Evolutionary conservation across 2,329 filamentous ascomycete species (phyloP), one percentile per base, ranked within the genome.

Genomic region (Aspergillus sp.): DNA sequence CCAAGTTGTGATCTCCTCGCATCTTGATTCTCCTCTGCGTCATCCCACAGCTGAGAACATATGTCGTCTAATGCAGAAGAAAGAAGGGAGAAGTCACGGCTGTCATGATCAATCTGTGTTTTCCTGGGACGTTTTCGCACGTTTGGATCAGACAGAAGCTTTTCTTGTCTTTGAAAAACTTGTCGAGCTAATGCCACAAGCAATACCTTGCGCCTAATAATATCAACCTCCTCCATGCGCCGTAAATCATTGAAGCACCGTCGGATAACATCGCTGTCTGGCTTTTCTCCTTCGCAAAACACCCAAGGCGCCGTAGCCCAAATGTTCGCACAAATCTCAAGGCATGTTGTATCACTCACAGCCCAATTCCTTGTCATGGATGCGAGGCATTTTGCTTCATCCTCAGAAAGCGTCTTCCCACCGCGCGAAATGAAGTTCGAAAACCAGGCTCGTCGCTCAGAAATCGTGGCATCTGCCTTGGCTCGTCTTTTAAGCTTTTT

Each of bases 21-120:
- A 41, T 51, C 48, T 42, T 42, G 48, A 41, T 39, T 22, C 18
- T 42, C 36, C 36, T 51, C 39, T 51, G 36, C 18, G 48, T 51
- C 48, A 32, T 51, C 36, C 48, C 48, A 51, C 36, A 51, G 48
- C 48, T 51, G 48, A 24, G 36, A 51, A 41, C 48, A 51, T 39
- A 51, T 51, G 48, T 51, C 48, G 48, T 18, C 36, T 51, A 51
- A 51, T 51, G 48, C 48, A 42, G 32, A 51, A 26, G n/a, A 36
- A 39, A 51, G 48, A 42, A 51, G 18, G 36, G 48, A 17, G 36
- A 20, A 51, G 36, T 26, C 17, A 36, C 48, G 48, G 36, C 48
- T 51, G 36, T 51, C 48, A 51, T n/a, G n/a, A n/a, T n/a, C n/a
- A n/a, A n/a, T n/a, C n/a, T 51, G 48, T 51, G 48, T 41, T 51